Evolutionary conservation across 2,329 filamentous ascomycete genomes (phyloP).

Genomic region (Triangularia setosa): DNA sequence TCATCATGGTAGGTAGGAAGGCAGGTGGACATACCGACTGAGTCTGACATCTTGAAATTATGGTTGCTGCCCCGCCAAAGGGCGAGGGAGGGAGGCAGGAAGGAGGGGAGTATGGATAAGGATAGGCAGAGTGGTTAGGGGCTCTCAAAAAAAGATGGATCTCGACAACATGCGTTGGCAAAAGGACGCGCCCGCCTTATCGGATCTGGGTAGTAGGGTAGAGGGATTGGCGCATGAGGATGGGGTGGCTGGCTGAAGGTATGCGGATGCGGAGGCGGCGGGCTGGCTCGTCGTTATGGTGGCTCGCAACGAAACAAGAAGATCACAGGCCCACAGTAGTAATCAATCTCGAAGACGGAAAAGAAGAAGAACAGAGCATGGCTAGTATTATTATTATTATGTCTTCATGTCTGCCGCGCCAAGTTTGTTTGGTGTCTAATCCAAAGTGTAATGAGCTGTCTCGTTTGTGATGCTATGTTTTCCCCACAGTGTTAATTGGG

Average conservation of each 20-base stretch:
- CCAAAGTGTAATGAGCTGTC: constrained; percentile 6
- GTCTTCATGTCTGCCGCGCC: not conserved
- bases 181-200: constrained; percentile 1
- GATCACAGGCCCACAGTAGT: too few relatives aligned
- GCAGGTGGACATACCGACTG: constrained; percentile 42
- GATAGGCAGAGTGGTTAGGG: not conserved
- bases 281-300: not conserved
- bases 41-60: constrained; percentile 45
- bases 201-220: not conserved
- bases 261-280: not conserved
- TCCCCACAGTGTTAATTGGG: constrained; percentile 8
- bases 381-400: too few relatives aligned
- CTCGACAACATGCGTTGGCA: not conserved
- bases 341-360: too few relatives aligned
- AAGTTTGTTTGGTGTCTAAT: not conserved
- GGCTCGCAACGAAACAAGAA: not conserved
- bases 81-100: not conserved
- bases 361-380: not conserved
- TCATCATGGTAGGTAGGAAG: not conserved
- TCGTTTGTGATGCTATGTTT: constrained; percentile 12
- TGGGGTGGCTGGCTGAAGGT: not conserved
- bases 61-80: not conserved
- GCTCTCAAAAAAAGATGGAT: not conserved
- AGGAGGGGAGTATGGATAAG: not conserved
- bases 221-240: constrained; percentile 8